These are phyloP conservation scores for Candida yuanshanica DNA, from an alignment of 805 yeast genomes.

Conservation along the genomic window DNA sequence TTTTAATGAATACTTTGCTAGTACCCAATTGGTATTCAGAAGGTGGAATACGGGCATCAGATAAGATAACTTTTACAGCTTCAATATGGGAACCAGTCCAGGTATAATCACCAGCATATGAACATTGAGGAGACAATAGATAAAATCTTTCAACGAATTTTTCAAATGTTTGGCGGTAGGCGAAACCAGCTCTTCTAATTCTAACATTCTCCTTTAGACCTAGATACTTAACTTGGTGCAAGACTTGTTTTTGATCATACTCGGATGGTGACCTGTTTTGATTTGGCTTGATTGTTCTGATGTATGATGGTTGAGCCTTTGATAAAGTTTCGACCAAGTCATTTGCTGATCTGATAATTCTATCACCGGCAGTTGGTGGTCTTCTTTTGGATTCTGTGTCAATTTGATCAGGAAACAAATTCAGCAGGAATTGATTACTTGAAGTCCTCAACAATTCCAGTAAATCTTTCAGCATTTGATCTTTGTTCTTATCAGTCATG, in stretches of 20 bases:
- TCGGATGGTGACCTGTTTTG: conserved; percentile 88
- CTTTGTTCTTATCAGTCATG: conserved; percentile 97
- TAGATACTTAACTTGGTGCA: conserved; percentile 92
- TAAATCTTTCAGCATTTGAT: conserved; percentile 83
- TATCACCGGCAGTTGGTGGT: conserved; percentile 95
- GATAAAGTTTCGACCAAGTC: conserved; percentile 84
- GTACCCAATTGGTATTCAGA: conserved; percentile 89
- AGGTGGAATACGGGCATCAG: conserved; percentile 63
- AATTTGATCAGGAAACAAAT: conserved; percentile 59
- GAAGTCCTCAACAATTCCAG: conserved; percentile 74
- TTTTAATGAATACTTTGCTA: conserved; percentile 88
- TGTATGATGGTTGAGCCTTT: conserved; percentile 89
- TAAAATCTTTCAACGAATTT: conserved; percentile 94
- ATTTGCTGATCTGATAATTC: conserved; percentile 88
- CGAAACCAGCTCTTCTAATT: conserved; percentile 97
- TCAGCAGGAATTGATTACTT: conserved; percentile 51
- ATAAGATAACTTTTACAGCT: conserved; percentile 48
- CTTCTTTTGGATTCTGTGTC: conserved; percentile 69
- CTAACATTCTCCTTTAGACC: conserved; percentile 97
- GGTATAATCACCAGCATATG: conserved; percentile 81
- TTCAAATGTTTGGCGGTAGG: conserved; percentile 94
- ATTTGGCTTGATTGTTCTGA: conserved; percentile 96
- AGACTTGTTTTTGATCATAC: conserved; percentile 81
- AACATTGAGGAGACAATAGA: conserved; percentile 78
- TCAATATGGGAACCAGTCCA: conserved; percentile 56